A percentile compares a stretch with the other conserved stretches of the same genome.
Conservation (phyloP, 495 filamentous ascomycete genomes). For the Penicillium taxi region DNA sequence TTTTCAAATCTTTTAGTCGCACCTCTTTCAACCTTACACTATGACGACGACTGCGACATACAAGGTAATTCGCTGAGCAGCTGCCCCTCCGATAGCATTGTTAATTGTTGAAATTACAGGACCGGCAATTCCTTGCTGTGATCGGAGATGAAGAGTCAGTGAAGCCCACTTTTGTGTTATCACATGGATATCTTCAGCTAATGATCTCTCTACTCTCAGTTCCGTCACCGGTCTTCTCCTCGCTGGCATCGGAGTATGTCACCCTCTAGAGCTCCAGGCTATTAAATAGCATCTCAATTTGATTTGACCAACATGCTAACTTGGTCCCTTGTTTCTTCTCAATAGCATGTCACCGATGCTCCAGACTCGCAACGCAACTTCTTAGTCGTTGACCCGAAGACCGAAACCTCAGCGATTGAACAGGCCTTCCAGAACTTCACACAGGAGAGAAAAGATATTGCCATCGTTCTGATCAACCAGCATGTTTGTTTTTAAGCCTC, state of each 20-base stretch:
- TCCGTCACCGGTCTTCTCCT: constrained; percentile 91
- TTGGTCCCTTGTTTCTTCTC: no score
- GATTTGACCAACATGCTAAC: not conserved
- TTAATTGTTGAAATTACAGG: constrained; percentile 39
- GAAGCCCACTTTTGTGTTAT: not conserved
- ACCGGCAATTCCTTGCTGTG: constrained; percentile 92
- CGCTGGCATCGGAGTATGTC: constrained; percentile 84
- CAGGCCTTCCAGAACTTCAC: constrained; percentile 86
- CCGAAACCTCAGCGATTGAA: constrained; percentile 80
- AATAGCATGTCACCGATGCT: constrained; percentile 64
- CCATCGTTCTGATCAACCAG: constrained; percentile 93
- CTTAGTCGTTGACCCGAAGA: constrained; percentile 90
- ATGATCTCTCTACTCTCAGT: constrained; percentile 45
- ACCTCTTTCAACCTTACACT: constrained; percentile 3
- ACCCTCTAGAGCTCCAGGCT: constrained; percentile 4
- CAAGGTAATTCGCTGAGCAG: constrained; percentile 26
- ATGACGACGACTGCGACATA: constrained; percentile 35
- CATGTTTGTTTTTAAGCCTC: constrained; percentile 55
- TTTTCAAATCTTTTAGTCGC: not conserved
- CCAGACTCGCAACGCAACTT: constrained; percentile 94
- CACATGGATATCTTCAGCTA: constrained; percentile 17
- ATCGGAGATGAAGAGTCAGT: constrained; percentile 89
- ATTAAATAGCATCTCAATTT: not conserved
- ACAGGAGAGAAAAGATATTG: constrained; percentile 86
- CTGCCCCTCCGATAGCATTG: constrained; percentile 14